Evolutionary conservation across 306 rosid genomes (phyloP), one percentile per base, ranked within the genome.

Genomic region (Malus sylvestris): DNA sequence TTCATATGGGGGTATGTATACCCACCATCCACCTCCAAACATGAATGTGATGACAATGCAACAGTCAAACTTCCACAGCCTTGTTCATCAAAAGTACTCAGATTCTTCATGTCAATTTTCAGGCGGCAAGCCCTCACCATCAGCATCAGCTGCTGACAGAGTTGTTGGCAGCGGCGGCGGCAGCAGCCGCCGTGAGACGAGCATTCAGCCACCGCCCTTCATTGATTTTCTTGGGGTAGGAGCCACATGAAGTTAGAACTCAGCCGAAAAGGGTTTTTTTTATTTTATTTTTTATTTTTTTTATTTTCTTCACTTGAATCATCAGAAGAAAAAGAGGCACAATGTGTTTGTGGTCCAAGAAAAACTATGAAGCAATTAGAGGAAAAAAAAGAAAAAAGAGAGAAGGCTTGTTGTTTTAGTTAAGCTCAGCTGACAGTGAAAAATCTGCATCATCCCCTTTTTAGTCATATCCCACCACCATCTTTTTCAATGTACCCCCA

Each of bases 151-250:
- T 19, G 79, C 83, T 74, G 83, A 68, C 29, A 68, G 84, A 81
- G 84, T 55, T 67, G 81, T 51, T 15, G 55, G 55, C 20, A 0
- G 44, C 33, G 19, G 35, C 35, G 15, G 62, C 62, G 14, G 30
- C 27, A 11, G 63, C 53, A 72, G 62, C 70, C 79, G 68, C 60
- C 72, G 75, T 62, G 88, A 82, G 75, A 75, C 80, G 73, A 75
- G 81, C 83, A 78, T 70, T 76, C 78, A 86, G 71, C 92, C 97
- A 19, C 84, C 79, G 80, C 92, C 76, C 82, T 96, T 92, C 81
- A 86, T 96, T 84, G 99, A 96, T 68, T 96, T 96, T 81, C 99
- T 96, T 59, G 99, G 99, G 42, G 98, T 96, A 19, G 99, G 99
- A 88, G 94, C 94, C 86, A 92, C 86, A 71, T 94, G 96, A 86